A percentile compares a stretch with the other conserved stretches of the same genome.
phyloP scores from a whole-genome alignment of 164 flowering plant species.

The Houttuynia cordata region DNA sequence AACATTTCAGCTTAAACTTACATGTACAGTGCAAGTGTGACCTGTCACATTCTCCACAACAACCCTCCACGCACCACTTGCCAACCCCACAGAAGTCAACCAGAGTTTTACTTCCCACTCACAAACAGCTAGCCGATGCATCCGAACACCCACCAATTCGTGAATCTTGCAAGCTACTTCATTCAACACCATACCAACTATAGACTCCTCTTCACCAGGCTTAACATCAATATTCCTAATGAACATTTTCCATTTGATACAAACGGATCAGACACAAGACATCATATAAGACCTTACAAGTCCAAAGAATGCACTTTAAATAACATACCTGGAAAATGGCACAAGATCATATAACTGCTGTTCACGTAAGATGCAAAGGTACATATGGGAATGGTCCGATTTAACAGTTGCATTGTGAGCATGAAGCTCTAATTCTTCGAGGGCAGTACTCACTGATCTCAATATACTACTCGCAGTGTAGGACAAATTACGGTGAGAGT shows the following conservation, averaged over 20 bases:
- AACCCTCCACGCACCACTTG: slow-evolving; percentile 91
- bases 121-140: slow-evolving; percentile 83
- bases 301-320: not conserved
- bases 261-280: not conserved
- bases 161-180: slow-evolving; percentile 71
- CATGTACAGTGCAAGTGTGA: slow-evolving; percentile 89
- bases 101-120: slow-evolving; percentile 98
- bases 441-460: slow-evolving; percentile 76
- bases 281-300: not conserved
- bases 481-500: slow-evolving; percentile 33
- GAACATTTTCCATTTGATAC: slow-evolving; percentile 1
- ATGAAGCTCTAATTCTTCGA: slow-evolving; percentile 94
- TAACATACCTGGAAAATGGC: slow-evolving; percentile 57
- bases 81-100: slow-evolving; percentile 58
- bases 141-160: slow-evolving; percentile 69
- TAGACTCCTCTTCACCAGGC: slow-evolving; percentile 46
- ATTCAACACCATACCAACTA: slow-evolving; percentile 47
- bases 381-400: slow-evolving; percentile 92
- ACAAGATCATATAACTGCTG: slow-evolving; percentile 76
- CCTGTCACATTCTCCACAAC: slow-evolving; percentile 89
- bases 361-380: slow-evolving; percentile 73
- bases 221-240: slow-evolving; percentile 53
- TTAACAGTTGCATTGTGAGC: slow-evolving; percentile 61
- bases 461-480: slow-evolving; percentile 79
- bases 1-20: slow-evolving; percentile 32